Percentiles rank a stretch among this genome's conserved stretches.
phyloP scores from a whole-genome alignment of 2,329 filamentous ascomycete species.

The Pseudogymnoascus sp. region DNA sequence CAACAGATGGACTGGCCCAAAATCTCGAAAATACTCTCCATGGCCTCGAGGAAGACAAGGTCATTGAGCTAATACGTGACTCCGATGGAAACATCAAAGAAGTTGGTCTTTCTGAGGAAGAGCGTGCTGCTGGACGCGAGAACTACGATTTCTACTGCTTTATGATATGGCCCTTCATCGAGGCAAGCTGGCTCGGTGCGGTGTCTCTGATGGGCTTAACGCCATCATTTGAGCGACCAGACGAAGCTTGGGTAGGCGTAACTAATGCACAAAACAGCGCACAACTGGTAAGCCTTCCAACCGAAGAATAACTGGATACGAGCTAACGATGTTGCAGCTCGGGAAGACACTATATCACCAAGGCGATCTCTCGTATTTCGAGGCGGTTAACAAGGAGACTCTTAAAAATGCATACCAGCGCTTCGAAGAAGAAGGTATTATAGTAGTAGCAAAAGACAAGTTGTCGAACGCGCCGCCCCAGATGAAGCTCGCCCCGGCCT shows the following conservation, averaged over 20 bases:
- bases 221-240: conserved; percentile 51
- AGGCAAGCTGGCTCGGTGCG: conserved; percentile 85
- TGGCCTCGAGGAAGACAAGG: conserved; percentile 69
- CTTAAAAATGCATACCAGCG: conserved; percentile 86
- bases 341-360: conserved; percentile 97
- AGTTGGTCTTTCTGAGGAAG: conserved; percentile 68
- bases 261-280: conserved; percentile 74
- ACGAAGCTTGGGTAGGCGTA: conserved; percentile 71
- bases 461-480: conserved; percentile 54
- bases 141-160: conserved; percentile 99
- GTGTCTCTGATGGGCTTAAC: conserved; percentile 82
- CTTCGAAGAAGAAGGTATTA: conserved; percentile 85
- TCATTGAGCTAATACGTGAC: conserved; percentile 61
- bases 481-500: conserved; percentile 65
- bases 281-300: conserved; percentile 56
- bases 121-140: conserved; percentile 73
- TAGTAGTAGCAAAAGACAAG: conserved; percentile 64
- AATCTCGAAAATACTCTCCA: conserved; percentile 77
- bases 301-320: conserved; percentile 9
- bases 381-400: conserved; percentile 97
- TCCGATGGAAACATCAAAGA: conserved; percentile 50
- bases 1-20: conserved; percentile 69
- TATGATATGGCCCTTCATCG: conserved; percentile 96
- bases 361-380: conserved; percentile 93
- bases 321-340: conserved; percentile 44